Percentiles rank a stretch among this genome's conserved stretches.
Conservation (phyloP, 2,329 filamentous ascomycete species). For the Trichoderma afroharzianum region DNA sequence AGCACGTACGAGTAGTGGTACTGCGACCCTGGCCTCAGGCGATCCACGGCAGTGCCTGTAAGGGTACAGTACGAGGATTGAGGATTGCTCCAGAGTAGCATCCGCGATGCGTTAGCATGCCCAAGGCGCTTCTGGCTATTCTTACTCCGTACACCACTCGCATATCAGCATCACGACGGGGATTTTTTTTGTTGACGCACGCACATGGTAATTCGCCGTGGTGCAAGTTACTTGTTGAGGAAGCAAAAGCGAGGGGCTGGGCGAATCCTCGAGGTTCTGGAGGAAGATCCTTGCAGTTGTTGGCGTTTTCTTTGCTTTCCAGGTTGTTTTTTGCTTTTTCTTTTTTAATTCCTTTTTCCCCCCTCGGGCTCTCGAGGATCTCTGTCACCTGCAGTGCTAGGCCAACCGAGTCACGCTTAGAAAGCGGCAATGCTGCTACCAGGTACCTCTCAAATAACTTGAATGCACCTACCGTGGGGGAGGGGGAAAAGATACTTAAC, state of each 20-base stretch:
- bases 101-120: neutral
- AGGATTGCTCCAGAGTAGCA: neutral
- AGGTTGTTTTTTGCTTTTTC: neutral
- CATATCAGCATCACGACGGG: conserved; percentile 9
- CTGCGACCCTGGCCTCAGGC: neutral
- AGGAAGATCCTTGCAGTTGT: neutral
- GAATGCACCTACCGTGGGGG: too few relatives aligned
- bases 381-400: neutral
- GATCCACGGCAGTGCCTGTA: neutral
- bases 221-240: conserved; percentile 2
- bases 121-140: neutral
- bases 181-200: neutral
- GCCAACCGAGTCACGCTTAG: neutral
- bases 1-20: neutral
- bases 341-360: neutral
- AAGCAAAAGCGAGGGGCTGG: neutral
- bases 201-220: conserved; percentile 12
- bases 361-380: neutral
- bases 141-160: conserved; percentile 5
- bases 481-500: neutral
- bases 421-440: neutral
- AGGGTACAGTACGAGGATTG: neutral
- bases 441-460: neutral
- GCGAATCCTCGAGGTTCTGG: neutral
- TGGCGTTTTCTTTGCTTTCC: neutral